Base-by-base conservation (phyloP, 2,329 filamentous ascomycete species). In the Fusarium sp. region DNA sequence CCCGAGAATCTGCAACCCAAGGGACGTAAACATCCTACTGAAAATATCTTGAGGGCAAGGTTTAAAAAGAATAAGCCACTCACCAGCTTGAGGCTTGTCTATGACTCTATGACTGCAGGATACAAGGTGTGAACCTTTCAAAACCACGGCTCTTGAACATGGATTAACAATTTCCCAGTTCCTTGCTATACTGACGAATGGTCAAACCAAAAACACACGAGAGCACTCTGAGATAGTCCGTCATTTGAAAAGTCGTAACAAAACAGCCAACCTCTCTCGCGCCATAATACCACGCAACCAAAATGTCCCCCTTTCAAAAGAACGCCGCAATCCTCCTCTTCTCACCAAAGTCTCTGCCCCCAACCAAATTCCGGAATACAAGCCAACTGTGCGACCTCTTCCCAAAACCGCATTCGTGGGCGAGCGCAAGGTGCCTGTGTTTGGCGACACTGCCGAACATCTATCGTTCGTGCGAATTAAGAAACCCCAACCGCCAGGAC, bases 391-490 rank as follows among this genome's bases (percentile, higher is more conserved):
- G 11, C 83, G 83, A 3, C 86, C 88, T 4, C 82, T 82, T 1
- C 88, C 88, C 0, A 80, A 81, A 4, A 72, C 80, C 4, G 76
- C 82, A 24, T 81, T 92, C 3, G 34, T 40, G 8, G 69, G 75
- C 24, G 71, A 75, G 22, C 72, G 69, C 20, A 76, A 86, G 47
- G 83, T 93, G 4, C 92, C 92, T 2, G 80, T 81, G 2, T 75
- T 93, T 2, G 77, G 76, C 40, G 81, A 86, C 32, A 84, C 86
- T 6, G 84, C 89, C 4, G 82, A 84, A 43, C 84, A 84, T 27
- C 79, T 90, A 25, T 87, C 91, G 1, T 91, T 94, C 74, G 78
- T 95, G 29, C 88, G 92, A 38, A 79, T 91, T 46, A 84, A 82
- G 67, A 92, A 91, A 77, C 89, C 90, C 7, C 90, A 94, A 77